A percentile compares a stretch with the other conserved stretches of the same genome.
These are phyloP conservation scores for Cladophialophora chaetospira DNA, from an alignment of 2,329 filamentous ascomycete species.

Conservation along the genomic window DNA sequence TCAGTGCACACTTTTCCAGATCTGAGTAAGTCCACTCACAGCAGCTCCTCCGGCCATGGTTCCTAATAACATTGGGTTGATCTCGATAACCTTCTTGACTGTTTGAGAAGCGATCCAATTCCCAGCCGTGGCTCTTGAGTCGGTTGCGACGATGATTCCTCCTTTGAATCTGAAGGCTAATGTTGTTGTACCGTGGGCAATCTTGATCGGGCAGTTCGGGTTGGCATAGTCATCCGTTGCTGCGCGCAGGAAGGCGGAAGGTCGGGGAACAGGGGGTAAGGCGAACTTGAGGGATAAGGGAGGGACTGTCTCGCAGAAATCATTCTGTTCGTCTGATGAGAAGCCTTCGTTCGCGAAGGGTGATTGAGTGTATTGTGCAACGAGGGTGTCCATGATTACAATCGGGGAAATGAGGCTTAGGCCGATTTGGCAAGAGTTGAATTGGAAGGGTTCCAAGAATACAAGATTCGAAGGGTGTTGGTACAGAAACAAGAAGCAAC, in stretches of 20 bases:
- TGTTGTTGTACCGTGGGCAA: conserved; percentile 97
- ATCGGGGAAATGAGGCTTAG: not conserved
- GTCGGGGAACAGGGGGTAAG: conserved; percentile 82
- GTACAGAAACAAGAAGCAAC: conserved; percentile 15
- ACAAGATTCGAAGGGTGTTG: conserved; percentile 11
- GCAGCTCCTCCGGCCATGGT: conserved; percentile 99
- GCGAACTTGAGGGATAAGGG: conserved; percentile 89
- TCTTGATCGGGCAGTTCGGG: conserved; percentile 97
- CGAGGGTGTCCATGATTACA: conserved; percentile 80
- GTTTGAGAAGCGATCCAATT: conserved; percentile 99
- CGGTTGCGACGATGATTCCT: conserved; percentile 96
- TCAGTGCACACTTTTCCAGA: conserved; percentile 20
- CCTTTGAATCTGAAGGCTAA: conserved; percentile 97
- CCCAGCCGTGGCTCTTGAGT: conserved; percentile 93
- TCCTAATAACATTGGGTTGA: conserved; percentile 89
- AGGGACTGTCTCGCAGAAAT: conserved; percentile 69
- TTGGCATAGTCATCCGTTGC: conserved; percentile 97
- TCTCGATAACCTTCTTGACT: conserved; percentile 99
- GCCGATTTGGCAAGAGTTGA: not conserved
- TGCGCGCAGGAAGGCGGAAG: conserved; percentile 90
- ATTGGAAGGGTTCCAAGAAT: not conserved
- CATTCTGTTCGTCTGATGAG: conserved; percentile 71
- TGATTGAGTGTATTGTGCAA: conserved; percentile 85
- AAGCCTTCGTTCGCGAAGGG: conserved; percentile 72
- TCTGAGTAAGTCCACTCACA: conserved; percentile 49